A percentile compares a stretch with the other conserved stretches of the same genome.
phyloP scores from a whole-genome alignment of 148 eudicot genomes.

The Arbutus unedo region DNA sequence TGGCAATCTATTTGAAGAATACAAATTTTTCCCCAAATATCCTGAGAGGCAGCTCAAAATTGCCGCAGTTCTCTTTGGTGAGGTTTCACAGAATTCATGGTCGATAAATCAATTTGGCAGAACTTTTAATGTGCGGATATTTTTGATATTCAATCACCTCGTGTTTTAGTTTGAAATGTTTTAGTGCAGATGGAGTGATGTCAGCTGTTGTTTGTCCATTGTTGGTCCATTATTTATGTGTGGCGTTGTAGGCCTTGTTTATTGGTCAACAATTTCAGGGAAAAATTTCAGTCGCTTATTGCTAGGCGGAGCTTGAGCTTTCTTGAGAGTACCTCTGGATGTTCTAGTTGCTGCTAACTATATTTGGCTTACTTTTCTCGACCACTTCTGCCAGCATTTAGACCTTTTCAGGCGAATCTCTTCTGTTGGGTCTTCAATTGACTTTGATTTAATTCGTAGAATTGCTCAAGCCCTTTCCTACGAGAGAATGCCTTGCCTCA shows the following conservation, averaged over 20 bases:
- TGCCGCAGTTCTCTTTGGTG: conserved; percentile 88
- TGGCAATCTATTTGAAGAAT: conserved; percentile 86
- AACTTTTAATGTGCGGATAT: background rate
- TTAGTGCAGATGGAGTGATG: background rate
- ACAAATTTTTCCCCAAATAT: conserved; percentile 83
- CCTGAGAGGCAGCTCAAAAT: conserved; percentile 89
- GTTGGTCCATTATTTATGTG: background rate
- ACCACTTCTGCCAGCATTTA: background rate
- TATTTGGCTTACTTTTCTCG: background rate
- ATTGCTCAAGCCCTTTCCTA: background rate
- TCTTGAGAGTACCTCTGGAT: background rate
- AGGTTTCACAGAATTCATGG: conserved; percentile 16
- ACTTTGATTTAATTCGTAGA: background rate
- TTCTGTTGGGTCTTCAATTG: background rate
- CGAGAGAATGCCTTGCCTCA: no score
- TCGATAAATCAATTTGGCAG: background rate
- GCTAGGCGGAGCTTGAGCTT: no score
- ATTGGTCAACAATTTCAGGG: background rate
- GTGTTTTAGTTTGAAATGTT: background rate
- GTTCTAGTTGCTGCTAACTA: background rate
- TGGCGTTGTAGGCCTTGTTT: background rate
- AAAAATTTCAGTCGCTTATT: background rate
- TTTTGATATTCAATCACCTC: background rate
- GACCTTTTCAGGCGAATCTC: background rate
- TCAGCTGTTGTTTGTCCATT: conserved; percentile 1